Evolutionary conservation across 345 rosid genomes (phyloP).

Genomic region (Alliaria petiolata): DNA sequence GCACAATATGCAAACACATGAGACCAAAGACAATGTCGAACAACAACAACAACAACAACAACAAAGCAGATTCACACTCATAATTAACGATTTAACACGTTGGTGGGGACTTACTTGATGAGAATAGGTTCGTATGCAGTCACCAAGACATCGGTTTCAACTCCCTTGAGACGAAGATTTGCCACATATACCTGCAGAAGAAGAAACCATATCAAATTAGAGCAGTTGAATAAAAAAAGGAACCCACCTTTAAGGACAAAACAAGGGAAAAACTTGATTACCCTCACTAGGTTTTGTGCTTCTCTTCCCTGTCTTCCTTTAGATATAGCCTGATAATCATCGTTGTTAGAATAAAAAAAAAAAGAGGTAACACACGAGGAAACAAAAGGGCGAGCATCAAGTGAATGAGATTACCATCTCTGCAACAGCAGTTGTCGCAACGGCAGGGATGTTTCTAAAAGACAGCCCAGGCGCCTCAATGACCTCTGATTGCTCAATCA

Average conservation of each 20-base stretch:
- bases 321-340: conserved; percentile 52
- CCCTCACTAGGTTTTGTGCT: conserved; percentile 76
- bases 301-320: conserved; percentile 94
- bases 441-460: conserved; percentile 43
- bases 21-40: not conserved
- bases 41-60: not conserved
- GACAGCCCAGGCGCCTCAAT: conserved; percentile 49
- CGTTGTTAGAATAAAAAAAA: not conserved
- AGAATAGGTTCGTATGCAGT: conserved; percentile 66
- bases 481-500: conserved; percentile 64
- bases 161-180: conserved; percentile 72
- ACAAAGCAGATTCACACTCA: not conserved
- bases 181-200: conserved; percentile 68
- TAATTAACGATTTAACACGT: not conserved
- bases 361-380: not conserved
- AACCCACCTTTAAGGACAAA: not conserved
- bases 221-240: not conserved
- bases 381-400: not conserved
- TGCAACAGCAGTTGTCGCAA: conserved; percentile 61
- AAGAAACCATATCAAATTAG: not conserved
- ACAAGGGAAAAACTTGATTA: conserved; percentile 21
- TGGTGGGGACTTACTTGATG: conserved; percentile 61
- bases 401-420: conserved; percentile 56
- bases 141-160: conserved; percentile 66
- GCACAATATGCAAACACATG: conserved; percentile 6